Evolutionary conservation across 495 filamentous ascomycete genomes (phyloP), one percentile per base, ranked within the genome.

Genomic region (Paragyromitra xinjiangensis): DNA sequence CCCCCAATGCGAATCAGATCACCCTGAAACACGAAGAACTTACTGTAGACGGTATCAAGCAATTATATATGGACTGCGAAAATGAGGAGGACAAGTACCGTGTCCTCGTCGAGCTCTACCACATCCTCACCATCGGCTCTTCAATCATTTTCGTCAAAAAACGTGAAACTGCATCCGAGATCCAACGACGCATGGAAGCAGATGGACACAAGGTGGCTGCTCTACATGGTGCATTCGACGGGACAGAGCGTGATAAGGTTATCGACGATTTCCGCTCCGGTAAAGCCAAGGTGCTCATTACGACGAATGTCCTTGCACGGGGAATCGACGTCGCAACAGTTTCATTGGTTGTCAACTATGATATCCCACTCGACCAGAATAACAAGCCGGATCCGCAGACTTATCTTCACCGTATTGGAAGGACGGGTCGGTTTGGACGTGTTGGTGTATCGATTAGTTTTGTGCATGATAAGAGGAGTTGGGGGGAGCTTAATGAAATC

Each of bases 81-180:
- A 85, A 85, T 22, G 92, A 95, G 61, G 84, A 91, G 12, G 88
- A 93, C 80, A 99, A 99, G 82, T 99, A 95, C 82, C 87, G 90
- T 34, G 90, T 92, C 42, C 89, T 99, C 14, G 91, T 96, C 78
- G 91, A 93, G 83, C 91, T 99, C 19, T 99, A 98, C 82, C 94
- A 94, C 70, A 87, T 98, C 45, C 93, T 98, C 88, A 98, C 94
- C 11, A 93, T 97, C 71, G 94, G 93, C 3, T 97, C 94, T 5
- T 97, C 94, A 0, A 98, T 99, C 82, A 98, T 99, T 81, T 99
- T 99, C 84, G 94, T 97, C 78, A 90, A 89, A 91, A 94, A 90
- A 45, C 92, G 94, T 79, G 86, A 88, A 42, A 95, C 92, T 42
- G 96, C 96, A 42, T 85, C 84, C 12, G 88, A 92, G 78, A 97